Base-by-base conservation (phyloP, 257 asterid genomes). In the Scutellaria baicalensis region DNA sequence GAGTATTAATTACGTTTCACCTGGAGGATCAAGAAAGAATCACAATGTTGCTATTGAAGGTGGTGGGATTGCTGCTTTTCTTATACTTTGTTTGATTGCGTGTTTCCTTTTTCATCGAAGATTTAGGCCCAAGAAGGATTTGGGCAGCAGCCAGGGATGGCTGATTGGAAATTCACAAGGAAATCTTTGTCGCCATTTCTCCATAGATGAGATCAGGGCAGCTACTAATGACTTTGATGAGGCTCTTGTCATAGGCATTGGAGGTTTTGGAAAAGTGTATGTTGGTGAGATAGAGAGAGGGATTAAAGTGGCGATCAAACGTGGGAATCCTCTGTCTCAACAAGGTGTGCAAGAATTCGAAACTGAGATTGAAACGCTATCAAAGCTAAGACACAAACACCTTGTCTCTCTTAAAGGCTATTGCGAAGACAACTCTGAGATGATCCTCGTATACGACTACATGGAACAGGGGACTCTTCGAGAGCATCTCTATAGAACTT, bases 361-460 rank as follows among this genome's bases (percentile, higher is more conserved):
- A 79, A 90, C 97, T 2, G 97, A 90, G 82, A 90, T 90, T 4
- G 96, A 89, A 76, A 89, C 89, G 97, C 97, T 91, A 64, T 91
- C 97, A 3, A 91, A 91, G 78, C 96, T 91, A 66, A 92, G 96
- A 7, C 97, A 91, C 66, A 42, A 42, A 12, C 64, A 81, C 73
- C 68, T 78, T 0, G 84, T 83, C 2, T 83, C 84, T 4, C 79
- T 82, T 7, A 82, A 77, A 6, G 87, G 87, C 3, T 82, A 77
- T 31, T 82, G 83, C 42, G 81, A 79, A 6, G 84, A 83, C 64
- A 66, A 68, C 59, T 20, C 66, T 2, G 87, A 83, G 39, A 79
- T 83, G 87, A 80, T 79, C 55, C 79, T 82, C 0, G 84, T 82
- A 1, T 82, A 82, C 33, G 87, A 82, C 13, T 70, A 74, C 81